phyloP scores from a whole-genome alignment of 2,329 filamentous ascomycete species.

The Clonostachys rhizophaga region DNA sequence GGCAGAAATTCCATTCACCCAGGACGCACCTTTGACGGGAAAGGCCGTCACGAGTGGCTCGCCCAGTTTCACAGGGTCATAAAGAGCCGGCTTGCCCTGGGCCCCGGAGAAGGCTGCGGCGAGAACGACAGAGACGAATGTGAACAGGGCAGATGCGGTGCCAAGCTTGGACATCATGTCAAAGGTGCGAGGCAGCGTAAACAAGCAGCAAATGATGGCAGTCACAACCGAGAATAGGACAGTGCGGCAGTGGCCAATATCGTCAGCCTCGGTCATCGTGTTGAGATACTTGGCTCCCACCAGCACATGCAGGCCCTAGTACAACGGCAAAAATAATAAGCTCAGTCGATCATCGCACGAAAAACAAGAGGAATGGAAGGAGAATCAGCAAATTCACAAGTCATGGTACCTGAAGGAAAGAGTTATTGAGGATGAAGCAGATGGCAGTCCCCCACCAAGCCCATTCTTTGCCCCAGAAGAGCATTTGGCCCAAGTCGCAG shows the following conservation, averaged over 20 bases:
- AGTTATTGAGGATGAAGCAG: constrained; percentile 95
- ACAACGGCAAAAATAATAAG: too few relatives aligned
- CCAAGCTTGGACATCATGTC: constrained; percentile 73
- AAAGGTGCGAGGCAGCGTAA: constrained; percentile 83
- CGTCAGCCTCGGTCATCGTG: constrained; percentile 70
- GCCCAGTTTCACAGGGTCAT: constrained; percentile 46
- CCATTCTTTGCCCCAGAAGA: constrained; percentile 82
- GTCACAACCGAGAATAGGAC: constrained; percentile 74
- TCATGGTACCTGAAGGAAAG: constrained; percentile 64
- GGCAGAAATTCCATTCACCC: constrained; percentile 77
- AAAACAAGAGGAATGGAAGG: too few relatives aligned
- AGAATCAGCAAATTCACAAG: too few relatives aligned
- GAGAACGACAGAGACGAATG: constrained; percentile 81
- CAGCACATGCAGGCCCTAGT: constrained; percentile 63
- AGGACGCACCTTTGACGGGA: constrained; percentile 69
- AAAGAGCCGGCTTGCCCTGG: constrained; percentile 68
- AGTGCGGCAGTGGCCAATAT: constrained; percentile 65
- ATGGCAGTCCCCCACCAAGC: constrained; percentile 65
- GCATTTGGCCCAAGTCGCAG: constrained; percentile 91
- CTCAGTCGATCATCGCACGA: too few relatives aligned
- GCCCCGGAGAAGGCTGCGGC: constrained; percentile 78
- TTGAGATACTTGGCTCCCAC: constrained; percentile 85
- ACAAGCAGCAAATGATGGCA: constrained; percentile 70
- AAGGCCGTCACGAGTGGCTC: constrained; percentile 64
- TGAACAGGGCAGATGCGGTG: constrained; percentile 77